phyloP scores from a whole-genome alignment of 129 eudicot species.

The carrot (Daucus carota) region DNA sequence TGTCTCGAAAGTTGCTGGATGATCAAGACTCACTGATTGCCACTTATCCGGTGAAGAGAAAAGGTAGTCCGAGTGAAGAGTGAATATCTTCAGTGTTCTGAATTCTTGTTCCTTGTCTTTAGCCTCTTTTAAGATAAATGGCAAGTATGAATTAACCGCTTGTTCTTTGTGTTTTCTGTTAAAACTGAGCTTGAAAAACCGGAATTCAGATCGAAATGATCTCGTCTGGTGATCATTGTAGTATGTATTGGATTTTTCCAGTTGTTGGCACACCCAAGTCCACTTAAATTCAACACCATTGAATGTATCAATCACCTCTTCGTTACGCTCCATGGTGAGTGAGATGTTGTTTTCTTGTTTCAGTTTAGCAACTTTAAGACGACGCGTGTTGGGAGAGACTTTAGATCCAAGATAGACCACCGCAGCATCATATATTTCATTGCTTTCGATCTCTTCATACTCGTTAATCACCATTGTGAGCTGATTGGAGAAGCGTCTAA shows the following conservation, averaged over 20 bases:
- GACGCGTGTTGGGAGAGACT: conserved; percentile 27
- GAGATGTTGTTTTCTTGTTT: conserved; percentile 28
- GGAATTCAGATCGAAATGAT: conserved; percentile 17
- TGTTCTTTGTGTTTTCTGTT: conserved; percentile 33
- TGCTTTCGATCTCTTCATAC: conserved; percentile 30
- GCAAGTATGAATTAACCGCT: conserved; percentile 37
- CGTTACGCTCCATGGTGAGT: conserved; percentile 44
- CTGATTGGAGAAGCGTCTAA: conserved; percentile 40
- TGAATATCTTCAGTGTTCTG: conserved; percentile 32
- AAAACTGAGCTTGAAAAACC: conserved; percentile 48
- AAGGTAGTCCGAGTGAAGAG: conserved; percentile 14
- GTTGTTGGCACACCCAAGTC: conserved; percentile 28
- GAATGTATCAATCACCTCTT: conserved; percentile 33
- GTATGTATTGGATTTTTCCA: no score
- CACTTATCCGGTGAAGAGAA: no score
- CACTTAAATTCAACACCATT: conserved; percentile 36
- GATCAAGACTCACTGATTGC: conserved; percentile 41
- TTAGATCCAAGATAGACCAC: conserved; percentile 35
- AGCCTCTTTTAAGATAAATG: conserved; percentile 31
- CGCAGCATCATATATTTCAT: conserved; percentile 49
- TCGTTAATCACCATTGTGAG: conserved; percentile 57
- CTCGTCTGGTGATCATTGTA: conserved; percentile 16
- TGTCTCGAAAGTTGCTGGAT: conserved; percentile 52
- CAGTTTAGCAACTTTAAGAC: conserved; percentile 37
- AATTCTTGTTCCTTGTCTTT: conserved; percentile 21